Conservation (phyloP, 2,329 filamentous ascomycete species). For the Claviceps monticola region DNA sequence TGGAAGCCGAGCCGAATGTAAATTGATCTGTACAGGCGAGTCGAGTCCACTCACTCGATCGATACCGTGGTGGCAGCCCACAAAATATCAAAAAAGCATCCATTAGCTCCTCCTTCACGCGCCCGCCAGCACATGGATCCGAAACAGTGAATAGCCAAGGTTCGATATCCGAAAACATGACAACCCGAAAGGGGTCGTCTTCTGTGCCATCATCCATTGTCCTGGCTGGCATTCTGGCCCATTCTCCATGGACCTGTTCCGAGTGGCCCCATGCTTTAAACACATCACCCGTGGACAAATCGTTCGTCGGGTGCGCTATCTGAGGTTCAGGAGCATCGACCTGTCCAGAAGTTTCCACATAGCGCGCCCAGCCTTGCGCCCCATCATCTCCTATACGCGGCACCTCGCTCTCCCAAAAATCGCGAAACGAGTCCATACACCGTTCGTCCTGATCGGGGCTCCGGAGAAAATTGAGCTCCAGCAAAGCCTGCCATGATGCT, state of each 20-base stretch:
- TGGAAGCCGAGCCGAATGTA: constrained; percentile 7
- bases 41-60: constrained; percentile 15
- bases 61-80: constrained; percentile 40
- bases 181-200: constrained; percentile 70
- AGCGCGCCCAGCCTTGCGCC: constrained; percentile 58
- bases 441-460: constrained; percentile 11
- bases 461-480: constrained; percentile 57
- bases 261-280: constrained; percentile 37
- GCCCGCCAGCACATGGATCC: constrained; percentile 11
- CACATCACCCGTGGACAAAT: constrained; percentile 23
- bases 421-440: constrained; percentile 37
- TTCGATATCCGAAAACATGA: constrained; percentile 66
- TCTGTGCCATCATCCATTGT: constrained; percentile 61
- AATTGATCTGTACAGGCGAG: constrained; percentile 19
- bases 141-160: constrained; percentile 45
- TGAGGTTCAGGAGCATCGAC: constrained; percentile 27
- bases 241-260: constrained; percentile 37
- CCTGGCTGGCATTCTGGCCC: constrained; percentile 51
- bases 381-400: constrained; percentile 61
- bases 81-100: constrained; percentile 60
- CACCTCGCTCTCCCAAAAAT: constrained; percentile 81
- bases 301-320: constrained; percentile 5
- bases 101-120: constrained; percentile 35
- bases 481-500: constrained; percentile 67
- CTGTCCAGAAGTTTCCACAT: constrained; percentile 21